These are phyloP conservation scores for Sapria himalayana DNA, from an alignment of 345 rosid genomes.

Conservation along the genomic window DNA sequence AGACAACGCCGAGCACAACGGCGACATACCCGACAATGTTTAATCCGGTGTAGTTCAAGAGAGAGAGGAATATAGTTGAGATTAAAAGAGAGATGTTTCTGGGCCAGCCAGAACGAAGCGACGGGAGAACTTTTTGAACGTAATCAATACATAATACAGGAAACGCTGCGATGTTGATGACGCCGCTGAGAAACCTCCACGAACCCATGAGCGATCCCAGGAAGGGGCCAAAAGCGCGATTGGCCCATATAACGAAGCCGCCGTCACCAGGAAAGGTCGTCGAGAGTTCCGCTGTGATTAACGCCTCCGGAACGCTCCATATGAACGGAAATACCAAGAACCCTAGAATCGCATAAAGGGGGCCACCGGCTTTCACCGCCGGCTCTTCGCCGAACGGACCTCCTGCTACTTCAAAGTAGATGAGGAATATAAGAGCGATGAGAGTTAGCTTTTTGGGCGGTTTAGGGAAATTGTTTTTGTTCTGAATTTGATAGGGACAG, in stretches of 20 bases:
- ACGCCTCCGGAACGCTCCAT: constrained; percentile 82
- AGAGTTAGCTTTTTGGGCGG: constrained; percentile 33
- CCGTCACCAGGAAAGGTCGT: constrained; percentile 77
- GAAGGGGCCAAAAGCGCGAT: constrained; percentile 54
- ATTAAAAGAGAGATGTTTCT: constrained; percentile 18
- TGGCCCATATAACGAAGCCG: constrained; percentile 71
- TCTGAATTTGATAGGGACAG: too few species aligned
- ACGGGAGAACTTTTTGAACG: constrained; percentile 26
- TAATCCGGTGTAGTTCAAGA: constrained; percentile 52
- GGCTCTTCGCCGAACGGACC: constrained; percentile 76
- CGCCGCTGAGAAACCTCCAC: constrained; percentile 62
- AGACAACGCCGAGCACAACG: constrained; percentile 40
- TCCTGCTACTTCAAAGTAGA: constrained; percentile 85
- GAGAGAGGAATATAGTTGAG: constrained; percentile 26
- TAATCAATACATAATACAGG: constrained; percentile 50
- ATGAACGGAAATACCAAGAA: constrained; percentile 64
- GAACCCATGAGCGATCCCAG: constrained; percentile 65
- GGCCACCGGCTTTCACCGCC: constrained; percentile 59
- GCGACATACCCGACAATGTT: constrained; percentile 58
- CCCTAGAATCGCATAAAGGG: constrained; percentile 44
- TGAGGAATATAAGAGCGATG: constrained; percentile 59
- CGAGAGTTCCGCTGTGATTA: constrained; percentile 73
- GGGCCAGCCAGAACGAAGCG: constrained; percentile 36
- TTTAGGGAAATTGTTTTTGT: constrained; percentile 4
- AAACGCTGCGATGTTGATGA: constrained; percentile 60